Conservation (phyloP, 805 yeast genomes). For the Starmerella apis region DNA sequence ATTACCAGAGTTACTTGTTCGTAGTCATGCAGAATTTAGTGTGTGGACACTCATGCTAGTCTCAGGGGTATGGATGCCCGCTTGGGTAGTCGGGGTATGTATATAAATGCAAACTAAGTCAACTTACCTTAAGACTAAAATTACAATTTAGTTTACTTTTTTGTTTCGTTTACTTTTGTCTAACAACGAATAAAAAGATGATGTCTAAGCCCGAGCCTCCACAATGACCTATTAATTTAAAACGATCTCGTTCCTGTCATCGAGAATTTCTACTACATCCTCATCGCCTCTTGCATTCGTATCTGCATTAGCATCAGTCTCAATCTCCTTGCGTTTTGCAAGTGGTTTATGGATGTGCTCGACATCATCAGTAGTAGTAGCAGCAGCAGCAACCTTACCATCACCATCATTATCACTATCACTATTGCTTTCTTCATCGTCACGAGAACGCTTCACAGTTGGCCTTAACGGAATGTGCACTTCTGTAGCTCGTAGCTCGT, state of each 20-base stretch:
- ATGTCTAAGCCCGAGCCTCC: background rate
- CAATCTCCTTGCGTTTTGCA: background rate
- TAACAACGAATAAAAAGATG: no score
- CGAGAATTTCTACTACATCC: slow-evolving; percentile 3
- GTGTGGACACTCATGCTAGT: slow-evolving; percentile 81
- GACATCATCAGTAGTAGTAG: no score
- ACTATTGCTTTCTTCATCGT: slow-evolving; percentile 10
- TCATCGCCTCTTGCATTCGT: no score
- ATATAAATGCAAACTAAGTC: background rate
- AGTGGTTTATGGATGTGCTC: background rate
- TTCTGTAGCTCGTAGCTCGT: slow-evolving; percentile 23
- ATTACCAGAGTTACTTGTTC: slow-evolving; percentile 43
- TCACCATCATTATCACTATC: no score
- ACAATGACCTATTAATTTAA: background rate
- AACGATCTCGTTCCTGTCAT: slow-evolving; percentile 5
- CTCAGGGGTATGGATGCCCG: slow-evolving; percentile 69
- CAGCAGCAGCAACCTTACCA: no score
- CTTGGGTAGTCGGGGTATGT: slow-evolving; percentile 44
- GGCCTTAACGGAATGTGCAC: slow-evolving; percentile 25
- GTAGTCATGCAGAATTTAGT: slow-evolving; percentile 57
- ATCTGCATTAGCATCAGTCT: no score
- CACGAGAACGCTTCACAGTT: slow-evolving; percentile 20
- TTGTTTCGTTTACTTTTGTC: no score
- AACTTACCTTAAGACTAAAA: no score
- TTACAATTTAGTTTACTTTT: no score